Base-by-base conservation (phyloP, 202 grass and related monocot species). In the Carex arenaria region DNA sequence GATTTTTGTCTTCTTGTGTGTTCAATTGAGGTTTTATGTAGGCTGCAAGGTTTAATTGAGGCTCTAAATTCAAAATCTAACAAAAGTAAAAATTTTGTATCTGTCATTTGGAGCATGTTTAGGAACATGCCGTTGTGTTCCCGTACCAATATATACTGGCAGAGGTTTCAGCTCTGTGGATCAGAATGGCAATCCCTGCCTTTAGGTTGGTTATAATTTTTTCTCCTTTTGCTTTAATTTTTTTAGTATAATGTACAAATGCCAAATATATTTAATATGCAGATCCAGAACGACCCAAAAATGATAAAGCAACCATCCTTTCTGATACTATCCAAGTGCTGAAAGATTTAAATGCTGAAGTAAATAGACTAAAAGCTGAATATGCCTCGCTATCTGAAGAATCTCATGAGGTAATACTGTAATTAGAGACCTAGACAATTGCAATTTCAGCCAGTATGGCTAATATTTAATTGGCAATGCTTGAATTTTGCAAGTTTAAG, bases 251-350 rank as follows among this genome's bases (percentile, higher is more conserved):
- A 70, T 90, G 7, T 69, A 72, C 38, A 59, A 59, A 59, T 57
- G 73, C 15, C 15, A 36, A 78, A 38, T 78, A 59, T 59, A 38
- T 59, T 78, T 13, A 78, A 38, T 78, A 18, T 78, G 64, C 79
- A 97, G 94, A 97, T 82, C 90, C 90, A 64, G 92, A 94, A 63
- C 74, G 89, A 40, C 90, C 92, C 32, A 94, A 93, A 88, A 94
- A 94, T n/a, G 92, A 93, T 63, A 97, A 97, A 75, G 90, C 87
- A 74, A 94, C 88, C 64, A 91, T 97, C 61, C 85, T 97, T 85
- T 71, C 84, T 81, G 89, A 97, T 85, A 76, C 94, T 60, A 82
- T 94, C 72, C 94, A 94, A 80, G 83, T 94, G 80, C 85, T 97
- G 42, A 94, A 93, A 82, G 90, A 97, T 82, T 94, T 97, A 72